phyloP scores from a whole-genome alignment of 305 asterid species.

The Petunia hybrid region DNA sequence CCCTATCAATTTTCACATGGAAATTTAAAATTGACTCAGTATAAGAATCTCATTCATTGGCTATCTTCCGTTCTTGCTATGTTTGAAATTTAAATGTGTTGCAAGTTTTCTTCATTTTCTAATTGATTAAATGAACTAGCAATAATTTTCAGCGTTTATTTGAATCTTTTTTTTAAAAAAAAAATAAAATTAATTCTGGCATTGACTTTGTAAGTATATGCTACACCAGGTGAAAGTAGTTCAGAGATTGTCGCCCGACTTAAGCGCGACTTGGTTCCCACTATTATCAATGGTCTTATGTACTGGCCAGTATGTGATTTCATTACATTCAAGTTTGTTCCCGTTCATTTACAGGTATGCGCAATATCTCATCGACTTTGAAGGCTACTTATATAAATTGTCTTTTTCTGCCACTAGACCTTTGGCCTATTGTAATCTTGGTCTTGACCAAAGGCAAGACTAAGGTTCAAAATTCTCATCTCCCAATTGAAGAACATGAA shows the following conservation, averaged over 20 bases:
- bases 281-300: slow-evolving; percentile 67
- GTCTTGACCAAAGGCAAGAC: neutral
- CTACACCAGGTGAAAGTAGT: slow-evolving; percentile 70
- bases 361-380: neutral
- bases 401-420: neutral
- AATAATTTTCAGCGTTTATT: neutral
- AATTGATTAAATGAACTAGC: slow-evolving; percentile 4
- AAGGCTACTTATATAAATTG: neutral
- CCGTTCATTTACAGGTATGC: slow-evolving; percentile 82
- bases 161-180: neutral
- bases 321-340: slow-evolving; percentile 80
- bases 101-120: neutral
- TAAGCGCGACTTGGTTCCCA: slow-evolving; percentile 82
- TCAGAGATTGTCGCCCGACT: slow-evolving; percentile 76
- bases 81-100: neutral
- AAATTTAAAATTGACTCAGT: no score
- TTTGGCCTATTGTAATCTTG: neutral
- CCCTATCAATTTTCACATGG: neutral
- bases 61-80: neutral
- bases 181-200: neutral
- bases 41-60: no score
- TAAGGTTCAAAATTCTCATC: slow-evolving; percentile 6
- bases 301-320: slow-evolving; percentile 94
- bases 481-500: neutral
- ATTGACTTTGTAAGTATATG: slow-evolving; percentile 28